phyloP scores from a whole-genome alignment of 2,329 filamentous ascomycete species.

The Stagonosporopsis cucurbitacearum region DNA sequence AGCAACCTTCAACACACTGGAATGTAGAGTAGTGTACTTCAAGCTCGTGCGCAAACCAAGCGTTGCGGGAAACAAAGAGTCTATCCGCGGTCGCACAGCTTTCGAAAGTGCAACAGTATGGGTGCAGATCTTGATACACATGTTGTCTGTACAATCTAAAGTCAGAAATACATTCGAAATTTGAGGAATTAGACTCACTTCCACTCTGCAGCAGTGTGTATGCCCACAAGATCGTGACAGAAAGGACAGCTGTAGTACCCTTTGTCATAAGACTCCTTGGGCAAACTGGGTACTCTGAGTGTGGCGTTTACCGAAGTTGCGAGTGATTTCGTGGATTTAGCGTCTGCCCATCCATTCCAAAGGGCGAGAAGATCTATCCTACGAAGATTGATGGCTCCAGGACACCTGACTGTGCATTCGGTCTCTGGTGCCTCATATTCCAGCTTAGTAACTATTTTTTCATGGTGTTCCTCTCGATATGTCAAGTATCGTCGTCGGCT shows the following conservation, averaged over 20 bases:
- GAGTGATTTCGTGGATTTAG: no score
- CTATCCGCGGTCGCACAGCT: conserved; percentile 28
- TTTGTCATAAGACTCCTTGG: conserved; percentile 26
- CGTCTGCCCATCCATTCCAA: no score
- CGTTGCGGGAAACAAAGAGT: conserved; percentile 29
- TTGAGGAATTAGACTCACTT: conserved; percentile 1
- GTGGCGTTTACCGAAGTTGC: no score
- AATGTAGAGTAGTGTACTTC: conserved; percentile 27
- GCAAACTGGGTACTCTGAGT: conserved; percentile 31
- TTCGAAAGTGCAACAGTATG: conserved; percentile 34
- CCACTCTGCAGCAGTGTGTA: conserved; percentile 26
- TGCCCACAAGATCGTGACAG: conserved; percentile 35
- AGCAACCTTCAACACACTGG: conserved; percentile 24
- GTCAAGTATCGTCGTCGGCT: conserved; percentile 41
- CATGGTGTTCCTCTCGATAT: no score
- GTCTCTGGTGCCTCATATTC: no score
- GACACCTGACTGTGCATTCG: no score
- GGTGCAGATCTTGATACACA: conserved; percentile 34
- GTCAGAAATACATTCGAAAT: no score
- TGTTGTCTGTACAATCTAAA: conserved; percentile 16
- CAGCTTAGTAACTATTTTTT: no score
- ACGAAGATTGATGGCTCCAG: no score
- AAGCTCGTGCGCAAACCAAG: conserved; percentile 35
- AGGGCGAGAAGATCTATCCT: no score
- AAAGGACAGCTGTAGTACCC: conserved; percentile 43